Percentiles rank a stretch among this genome's conserved stretches.
These are phyloP conservation scores for Neltuma alba DNA, from an alignment of 306 rosid genomes.

Conservation along the genomic window DNA sequence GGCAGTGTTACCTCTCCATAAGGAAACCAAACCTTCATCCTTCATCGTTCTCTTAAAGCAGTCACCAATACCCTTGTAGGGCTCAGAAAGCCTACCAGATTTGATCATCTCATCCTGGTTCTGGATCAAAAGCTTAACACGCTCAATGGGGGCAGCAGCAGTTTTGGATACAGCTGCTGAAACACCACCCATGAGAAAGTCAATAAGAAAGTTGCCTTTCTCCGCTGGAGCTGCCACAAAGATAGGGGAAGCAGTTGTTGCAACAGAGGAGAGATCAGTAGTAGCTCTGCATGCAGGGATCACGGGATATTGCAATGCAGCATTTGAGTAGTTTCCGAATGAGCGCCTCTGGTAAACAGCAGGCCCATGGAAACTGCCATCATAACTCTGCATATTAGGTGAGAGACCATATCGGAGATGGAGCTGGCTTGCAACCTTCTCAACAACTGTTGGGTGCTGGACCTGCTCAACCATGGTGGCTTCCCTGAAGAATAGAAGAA, in stretches of 20 bases:
- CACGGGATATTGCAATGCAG: conserved; percentile 61
- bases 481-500: conserved; percentile 36
- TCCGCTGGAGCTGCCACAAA: conserved; percentile 81
- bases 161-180: conserved; percentile 97
- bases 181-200: conserved; percentile 95
- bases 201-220: conserved; percentile 69
- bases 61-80: conserved; percentile 95
- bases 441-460: conserved; percentile 76
- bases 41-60: conserved; percentile 66
- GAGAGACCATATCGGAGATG: conserved; percentile 56
- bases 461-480: conserved; percentile 75
- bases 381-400: conserved; percentile 42
- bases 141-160: conserved; percentile 94
- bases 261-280: conserved; percentile 57
- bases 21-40: conserved; percentile 67
- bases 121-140: conserved; percentile 87
- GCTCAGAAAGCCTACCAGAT: conserved; percentile 76
- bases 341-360: conserved; percentile 62
- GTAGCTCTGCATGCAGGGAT: conserved; percentile 58
- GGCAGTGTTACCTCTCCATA: conserved; percentile 95
- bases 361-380: conserved; percentile 49
- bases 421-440: conserved; percentile 77
- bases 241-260: conserved; percentile 72
- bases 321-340: conserved; percentile 64
- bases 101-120: conserved; percentile 94